Conservation (phyloP, 1,139 yeast species). For the Saccharomyces hybrid region DNA sequence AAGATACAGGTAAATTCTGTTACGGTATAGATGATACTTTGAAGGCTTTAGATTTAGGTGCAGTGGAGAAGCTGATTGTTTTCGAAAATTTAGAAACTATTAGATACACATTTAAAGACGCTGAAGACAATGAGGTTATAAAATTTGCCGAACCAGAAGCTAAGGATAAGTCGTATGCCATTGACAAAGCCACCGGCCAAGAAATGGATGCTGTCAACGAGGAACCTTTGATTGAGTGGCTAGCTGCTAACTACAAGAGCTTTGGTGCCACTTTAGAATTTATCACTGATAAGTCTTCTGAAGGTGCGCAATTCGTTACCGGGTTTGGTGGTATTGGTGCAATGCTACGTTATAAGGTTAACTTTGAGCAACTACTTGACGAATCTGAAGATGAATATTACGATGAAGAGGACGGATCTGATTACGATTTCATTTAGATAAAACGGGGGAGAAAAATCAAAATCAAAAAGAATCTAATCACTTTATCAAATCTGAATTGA, state of each 20-base stretch:
- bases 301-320: conserved; percentile 95
- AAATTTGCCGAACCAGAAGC: conserved; percentile 63
- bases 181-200: conserved; percentile 78
- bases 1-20: conserved; percentile 94
- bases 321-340: conserved; percentile 99
- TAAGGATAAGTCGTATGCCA: conserved; percentile 66
- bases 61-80: conserved; percentile 87
- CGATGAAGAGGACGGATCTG: too few relatives aligned
- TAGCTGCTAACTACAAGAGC: conserved; percentile 89
- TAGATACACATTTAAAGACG: conserved; percentile 77
- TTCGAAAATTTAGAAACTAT: conserved; percentile 82
- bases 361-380: conserved; percentile 39
- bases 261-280: conserved; percentile 94
- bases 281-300: conserved; percentile 92
- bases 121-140: conserved; percentile 70
- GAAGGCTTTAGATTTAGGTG: conserved; percentile 93
- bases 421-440: background rate
- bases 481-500: background rate
- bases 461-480: background rate
- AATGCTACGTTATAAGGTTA: conserved; percentile 87
- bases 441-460: background rate
- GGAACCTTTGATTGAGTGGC: conserved; percentile 86
- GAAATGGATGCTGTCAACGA: conserved; percentile 85
- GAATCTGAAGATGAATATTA: too few relatives aligned
- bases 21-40: conserved; percentile 95